These are phyloP conservation scores for Trichoderma breve DNA, from an alignment of 2,329 filamentous ascomycete species.

Conservation along the genomic window DNA sequence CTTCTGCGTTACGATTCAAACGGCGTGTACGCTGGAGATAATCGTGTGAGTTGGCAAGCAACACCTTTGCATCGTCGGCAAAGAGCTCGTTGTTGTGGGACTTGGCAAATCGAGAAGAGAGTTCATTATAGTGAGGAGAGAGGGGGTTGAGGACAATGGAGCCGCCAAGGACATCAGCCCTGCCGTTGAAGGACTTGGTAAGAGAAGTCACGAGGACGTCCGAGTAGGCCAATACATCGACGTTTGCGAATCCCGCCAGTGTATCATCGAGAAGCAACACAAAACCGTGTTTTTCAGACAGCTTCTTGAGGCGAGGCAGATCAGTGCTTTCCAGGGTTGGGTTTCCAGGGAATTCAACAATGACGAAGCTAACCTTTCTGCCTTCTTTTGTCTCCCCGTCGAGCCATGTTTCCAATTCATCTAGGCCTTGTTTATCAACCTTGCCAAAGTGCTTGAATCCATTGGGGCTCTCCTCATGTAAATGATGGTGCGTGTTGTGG, in stretches of 20 bases:
- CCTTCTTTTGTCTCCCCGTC: conserved; percentile 39
- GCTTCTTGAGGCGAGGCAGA: conserved; percentile 34
- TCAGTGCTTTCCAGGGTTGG: conserved; percentile 37
- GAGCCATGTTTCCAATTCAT: conserved; percentile 46
- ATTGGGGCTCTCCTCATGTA: conserved; percentile 44
- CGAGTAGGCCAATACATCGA: conserved; percentile 48
- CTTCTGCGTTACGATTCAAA: conserved; percentile 45
- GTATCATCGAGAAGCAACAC: conserved; percentile 50
- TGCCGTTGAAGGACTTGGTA: conserved; percentile 60
- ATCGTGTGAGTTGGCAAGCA: conserved; percentile 45
- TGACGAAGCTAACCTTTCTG: conserved; percentile 44
- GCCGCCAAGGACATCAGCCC: conserved; percentile 55
- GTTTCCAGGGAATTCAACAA: conserved; percentile 46
- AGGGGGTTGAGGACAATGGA: conserved; percentile 49
- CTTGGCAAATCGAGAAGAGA: conserved; percentile 34
- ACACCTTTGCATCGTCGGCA: conserved; percentile 43
- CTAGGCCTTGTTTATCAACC: conserved; percentile 42
- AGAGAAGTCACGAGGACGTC: conserved; percentile 53
- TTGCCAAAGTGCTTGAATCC: conserved; percentile 49
- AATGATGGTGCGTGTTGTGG: conserved; percentile 46
- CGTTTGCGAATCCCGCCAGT: conserved; percentile 46
- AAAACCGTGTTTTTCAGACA: conserved; percentile 45
- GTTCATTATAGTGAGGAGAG: conserved; percentile 39
- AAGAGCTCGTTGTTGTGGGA: conserved; percentile 46
- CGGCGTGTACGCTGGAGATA: conserved; percentile 40